phyloP scores from a whole-genome alignment of 257 asterid species.

The Agastache rugosa region DNA sequence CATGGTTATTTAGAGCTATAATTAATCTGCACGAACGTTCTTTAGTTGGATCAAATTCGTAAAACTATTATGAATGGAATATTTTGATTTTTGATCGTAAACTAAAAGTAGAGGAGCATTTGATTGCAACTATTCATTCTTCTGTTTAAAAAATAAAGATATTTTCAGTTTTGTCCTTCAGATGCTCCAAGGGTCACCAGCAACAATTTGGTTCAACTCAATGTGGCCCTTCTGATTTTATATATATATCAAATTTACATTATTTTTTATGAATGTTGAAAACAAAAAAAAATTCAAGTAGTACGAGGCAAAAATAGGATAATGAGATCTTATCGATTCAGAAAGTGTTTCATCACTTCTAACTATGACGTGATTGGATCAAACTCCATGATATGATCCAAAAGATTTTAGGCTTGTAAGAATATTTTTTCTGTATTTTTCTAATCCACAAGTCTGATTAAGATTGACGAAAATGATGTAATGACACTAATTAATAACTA shows the following conservation, averaged over 20 bases:
- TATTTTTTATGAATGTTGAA: neutral
- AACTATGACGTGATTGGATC: neutral
- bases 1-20: neutral
- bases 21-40: neutral
- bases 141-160: no score
- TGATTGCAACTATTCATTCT: constrained; percentile 28
- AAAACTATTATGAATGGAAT: neutral
- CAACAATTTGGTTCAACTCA: neutral
- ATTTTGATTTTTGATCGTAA: neutral
- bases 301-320: neutral
- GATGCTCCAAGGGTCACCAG: constrained; percentile 33
- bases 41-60: neutral
- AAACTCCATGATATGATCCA: neutral
- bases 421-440: neutral
- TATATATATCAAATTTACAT: neutral
- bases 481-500: neutral
- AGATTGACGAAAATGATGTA: neutral
- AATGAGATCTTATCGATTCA: neutral
- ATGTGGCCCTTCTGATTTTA: neutral
- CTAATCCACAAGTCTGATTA: neutral
- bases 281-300: neutral
- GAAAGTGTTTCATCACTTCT: neutral
- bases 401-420: neutral
- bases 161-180: constrained; percentile 31
- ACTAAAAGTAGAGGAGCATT: neutral